These are phyloP conservation scores for Pseudotsuga menziesii DNA, from an alignment of 75 land plant genomes.

Conservation along the genomic window DNA sequence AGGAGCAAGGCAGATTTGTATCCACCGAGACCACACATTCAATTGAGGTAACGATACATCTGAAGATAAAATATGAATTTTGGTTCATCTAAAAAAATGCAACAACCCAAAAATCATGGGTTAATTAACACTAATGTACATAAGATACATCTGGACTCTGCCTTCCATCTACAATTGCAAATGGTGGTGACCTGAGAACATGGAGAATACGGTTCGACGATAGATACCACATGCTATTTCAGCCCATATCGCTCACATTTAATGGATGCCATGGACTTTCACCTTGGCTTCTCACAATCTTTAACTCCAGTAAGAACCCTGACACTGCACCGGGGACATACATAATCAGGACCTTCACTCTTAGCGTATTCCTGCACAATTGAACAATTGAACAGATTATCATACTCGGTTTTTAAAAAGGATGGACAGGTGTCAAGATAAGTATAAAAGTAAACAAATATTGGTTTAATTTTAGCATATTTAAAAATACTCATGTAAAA, in stretches of 20 bases:
- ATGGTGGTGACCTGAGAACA: neutral
- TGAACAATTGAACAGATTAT: slow-evolving; percentile 2
- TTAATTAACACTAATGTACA: slow-evolving; percentile 12
- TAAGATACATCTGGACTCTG: slow-evolving; percentile 10
- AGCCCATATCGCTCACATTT: neutral
- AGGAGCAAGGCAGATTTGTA: slow-evolving; percentile 1
- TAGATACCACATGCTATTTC: neutral
- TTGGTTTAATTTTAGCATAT: too few relatives aligned
- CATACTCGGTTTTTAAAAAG: too few relatives aligned
- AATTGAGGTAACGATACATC: neutral
- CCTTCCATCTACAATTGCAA: slow-evolving; percentile 10
- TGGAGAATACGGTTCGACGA: neutral
- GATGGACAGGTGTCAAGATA: neutral
- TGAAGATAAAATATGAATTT: slow-evolving; percentile 9
- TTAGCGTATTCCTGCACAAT: slow-evolving; percentile 91
- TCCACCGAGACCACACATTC: neutral
- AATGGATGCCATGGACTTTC: slow-evolving; percentile 1
- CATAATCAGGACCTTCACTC: slow-evolving; percentile 94
- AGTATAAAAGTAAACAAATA: neutral
- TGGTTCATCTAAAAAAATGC: slow-evolving; percentile 12
- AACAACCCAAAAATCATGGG: slow-evolving; percentile 12
- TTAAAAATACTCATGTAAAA: too few relatives aligned
- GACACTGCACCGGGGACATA: slow-evolving; percentile 88
- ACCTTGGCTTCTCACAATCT: slow-evolving; percentile 12
- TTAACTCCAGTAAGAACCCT: slow-evolving; percentile 11